phyloP scores from a whole-genome alignment of 2,329 filamentous ascomycete genomes.

The Colletotrichum zoysiae region DNA sequence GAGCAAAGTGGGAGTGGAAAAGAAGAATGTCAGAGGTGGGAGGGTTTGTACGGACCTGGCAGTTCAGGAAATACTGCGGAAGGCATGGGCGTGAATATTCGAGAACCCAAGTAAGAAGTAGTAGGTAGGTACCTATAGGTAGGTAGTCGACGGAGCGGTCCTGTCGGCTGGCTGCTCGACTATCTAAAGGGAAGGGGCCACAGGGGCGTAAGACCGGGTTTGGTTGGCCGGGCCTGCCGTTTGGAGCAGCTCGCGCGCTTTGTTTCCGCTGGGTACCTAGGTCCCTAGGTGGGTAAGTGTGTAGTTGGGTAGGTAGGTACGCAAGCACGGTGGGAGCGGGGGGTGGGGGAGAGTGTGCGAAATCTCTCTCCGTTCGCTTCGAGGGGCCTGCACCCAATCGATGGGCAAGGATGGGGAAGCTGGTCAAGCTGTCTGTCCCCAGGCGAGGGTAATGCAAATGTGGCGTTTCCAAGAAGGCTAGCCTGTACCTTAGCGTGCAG shows the following conservation, averaged over 20 bases:
- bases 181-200: slow-evolving; percentile 34
- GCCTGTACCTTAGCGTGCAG: slow-evolving; percentile 37
- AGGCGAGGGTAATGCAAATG: slow-evolving; percentile 38
- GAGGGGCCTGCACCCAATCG: slow-evolving; percentile 34
- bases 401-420: slow-evolving; percentile 37
- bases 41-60: slow-evolving; percentile 36
- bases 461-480: slow-evolving; percentile 35
- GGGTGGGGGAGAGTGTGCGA: neutral
- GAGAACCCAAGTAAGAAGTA: neutral
- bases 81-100: slow-evolving; percentile 37
- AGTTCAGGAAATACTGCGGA: slow-evolving; percentile 37
- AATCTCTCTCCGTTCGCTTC: slow-evolving; percentile 32
- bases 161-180: slow-evolving; percentile 20
- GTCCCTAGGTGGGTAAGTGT: neutral
- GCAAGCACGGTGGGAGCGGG: too few relatives aligned
- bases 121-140: neutral
- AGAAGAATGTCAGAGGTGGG: slow-evolving; percentile 4
- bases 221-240: slow-evolving; percentile 30
- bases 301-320: neutral
- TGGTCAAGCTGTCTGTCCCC: slow-evolving; percentile 36
- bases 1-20: neutral
- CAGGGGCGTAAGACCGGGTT: slow-evolving; percentile 22
- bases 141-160: slow-evolving; percentile 13
- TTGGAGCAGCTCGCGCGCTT: slow-evolving; percentile 35
- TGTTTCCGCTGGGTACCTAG: slow-evolving; percentile 1